A percentile compares a stretch with the other conserved stretches of the same genome.
Evolutionary conservation across 257 asterid species (phyloP).

Genomic region (Anisodus tanguticus): DNA sequence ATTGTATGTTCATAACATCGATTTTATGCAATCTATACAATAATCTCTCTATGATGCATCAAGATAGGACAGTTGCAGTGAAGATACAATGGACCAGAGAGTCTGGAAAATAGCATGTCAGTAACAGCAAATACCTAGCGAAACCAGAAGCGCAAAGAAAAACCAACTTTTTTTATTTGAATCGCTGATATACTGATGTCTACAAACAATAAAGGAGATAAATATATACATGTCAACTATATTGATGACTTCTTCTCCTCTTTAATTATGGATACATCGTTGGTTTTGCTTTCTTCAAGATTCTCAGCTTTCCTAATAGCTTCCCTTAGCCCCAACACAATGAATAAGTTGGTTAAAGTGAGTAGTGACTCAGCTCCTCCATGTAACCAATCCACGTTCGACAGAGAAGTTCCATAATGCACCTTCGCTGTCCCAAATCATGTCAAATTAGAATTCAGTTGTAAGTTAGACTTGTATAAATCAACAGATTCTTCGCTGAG

Average conservation of each 20-base stretch:
- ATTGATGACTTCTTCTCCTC: conserved; percentile 57
- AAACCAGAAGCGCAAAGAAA: neutral
- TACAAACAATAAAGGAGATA: conserved; percentile 14
- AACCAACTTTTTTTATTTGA: neutral
- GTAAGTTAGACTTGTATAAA: neutral
- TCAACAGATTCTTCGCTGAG: conserved; percentile 8
- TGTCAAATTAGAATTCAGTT: conserved; percentile 14
- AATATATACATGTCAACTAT: conserved; percentile 42
- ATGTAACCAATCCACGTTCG: conserved; percentile 95
- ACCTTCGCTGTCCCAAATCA: conserved; percentile 73
- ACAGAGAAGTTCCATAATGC: conserved; percentile 87
- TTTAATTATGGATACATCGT: conserved; percentile 39
- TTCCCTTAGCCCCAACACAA: conserved; percentile 81
- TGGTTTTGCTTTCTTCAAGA: conserved; percentile 44
- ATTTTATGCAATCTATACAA: conserved; percentile 1
- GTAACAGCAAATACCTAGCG: neutral
- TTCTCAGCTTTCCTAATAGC: conserved; percentile 62
- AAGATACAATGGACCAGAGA: neutral
- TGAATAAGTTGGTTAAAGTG: conserved; percentile 84
- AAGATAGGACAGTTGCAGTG: neutral
- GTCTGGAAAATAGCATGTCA: neutral
- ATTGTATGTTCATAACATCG: conserved; percentile 11
- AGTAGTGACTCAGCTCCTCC: conserved; percentile 98
- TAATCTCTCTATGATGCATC: conserved; percentile 2
- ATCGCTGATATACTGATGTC: neutral